Evolutionary conservation across 257 asterid species (phyloP).

Genomic region (Przewalskia tangutica): DNA sequence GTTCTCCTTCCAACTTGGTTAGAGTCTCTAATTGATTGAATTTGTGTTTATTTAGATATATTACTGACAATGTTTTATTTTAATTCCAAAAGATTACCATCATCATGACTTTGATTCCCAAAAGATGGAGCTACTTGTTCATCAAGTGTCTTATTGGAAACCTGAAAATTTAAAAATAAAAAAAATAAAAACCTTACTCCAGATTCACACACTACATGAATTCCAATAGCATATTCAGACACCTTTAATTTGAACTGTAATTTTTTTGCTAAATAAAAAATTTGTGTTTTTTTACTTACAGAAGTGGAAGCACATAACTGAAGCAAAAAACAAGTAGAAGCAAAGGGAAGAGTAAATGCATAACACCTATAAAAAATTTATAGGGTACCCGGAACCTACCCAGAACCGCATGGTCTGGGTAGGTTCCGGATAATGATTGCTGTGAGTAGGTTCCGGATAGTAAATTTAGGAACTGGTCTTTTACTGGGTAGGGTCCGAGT

Average conservation of each 20-base stretch:
- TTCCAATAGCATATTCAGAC: not conserved
- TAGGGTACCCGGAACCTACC: too few species aligned
- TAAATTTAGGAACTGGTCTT: too few species aligned
- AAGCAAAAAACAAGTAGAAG: slow-evolving; percentile 28
- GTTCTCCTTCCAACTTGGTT: too few species aligned
- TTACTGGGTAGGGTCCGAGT: too few species aligned
- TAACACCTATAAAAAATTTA: slow-evolving; percentile 25
- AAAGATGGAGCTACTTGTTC: slow-evolving; percentile 16
- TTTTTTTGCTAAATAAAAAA: not conserved
- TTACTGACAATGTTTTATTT: too few species aligned
- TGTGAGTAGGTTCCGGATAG: too few species aligned
- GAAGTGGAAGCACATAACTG: slow-evolving; percentile 25
- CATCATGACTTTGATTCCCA: slow-evolving; percentile 18
- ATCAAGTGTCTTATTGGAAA: slow-evolving; percentile 22
- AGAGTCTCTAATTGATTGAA: too few species aligned
- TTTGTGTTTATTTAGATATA: too few species aligned
- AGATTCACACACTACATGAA: not conserved
- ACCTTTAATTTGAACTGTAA: not conserved
- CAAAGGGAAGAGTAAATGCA: slow-evolving; percentile 8
- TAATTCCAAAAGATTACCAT: not conserved
- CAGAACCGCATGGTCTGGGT: too few species aligned
- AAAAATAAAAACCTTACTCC: not conserved
- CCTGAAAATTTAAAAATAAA: slow-evolving; percentile 1
- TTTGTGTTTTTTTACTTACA: slow-evolving; percentile 17
- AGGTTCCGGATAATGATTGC: too few species aligned